Conservation (phyloP, 2,329 filamentous ascomycete species). For the Pseudogymnoascus sp. region DNA sequence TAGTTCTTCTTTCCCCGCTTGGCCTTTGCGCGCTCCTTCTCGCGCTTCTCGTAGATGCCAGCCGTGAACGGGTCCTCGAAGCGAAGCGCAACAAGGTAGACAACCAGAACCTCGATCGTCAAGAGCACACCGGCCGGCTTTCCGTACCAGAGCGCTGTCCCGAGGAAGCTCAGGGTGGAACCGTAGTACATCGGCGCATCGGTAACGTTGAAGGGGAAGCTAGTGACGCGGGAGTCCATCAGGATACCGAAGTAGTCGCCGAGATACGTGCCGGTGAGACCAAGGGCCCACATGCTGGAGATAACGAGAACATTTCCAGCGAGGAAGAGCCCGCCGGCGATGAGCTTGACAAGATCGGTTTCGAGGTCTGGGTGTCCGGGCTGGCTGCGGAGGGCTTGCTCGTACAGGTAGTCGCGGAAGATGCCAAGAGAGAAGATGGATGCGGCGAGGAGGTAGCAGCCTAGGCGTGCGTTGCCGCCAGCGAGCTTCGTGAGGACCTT, state of each 20-base stretch:
- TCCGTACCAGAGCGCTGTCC: conserved; percentile 72
- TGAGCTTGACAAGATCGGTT: conserved; percentile 46
- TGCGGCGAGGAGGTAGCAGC: conserved; percentile 81
- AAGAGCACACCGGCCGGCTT: conserved; percentile 79
- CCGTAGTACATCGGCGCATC: conserved; percentile 95
- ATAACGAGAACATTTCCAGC: conserved; percentile 77
- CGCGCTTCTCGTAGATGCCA: conserved; percentile 84
- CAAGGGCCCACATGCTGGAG: conserved; percentile 82
- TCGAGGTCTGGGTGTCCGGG: conserved; percentile 68
- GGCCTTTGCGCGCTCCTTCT: conserved; percentile 43
- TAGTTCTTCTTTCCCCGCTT: conserved; percentile 25
- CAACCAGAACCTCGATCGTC: conserved; percentile 62
- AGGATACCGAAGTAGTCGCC: conserved; percentile 98
- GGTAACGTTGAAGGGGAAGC: conserved; percentile 91
- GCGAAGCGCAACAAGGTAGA: conserved; percentile 71
- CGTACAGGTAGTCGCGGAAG: conserved; percentile 79
- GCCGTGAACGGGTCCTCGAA: conserved; percentile 94
- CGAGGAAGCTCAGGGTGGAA: conserved; percentile 84
- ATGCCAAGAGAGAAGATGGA: conserved; percentile 90
- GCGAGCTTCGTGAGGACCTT: conserved; percentile 83
- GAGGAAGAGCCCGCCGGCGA: conserved; percentile 63
- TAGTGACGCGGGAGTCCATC: conserved; percentile 89
- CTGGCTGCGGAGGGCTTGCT: conserved; percentile 66
- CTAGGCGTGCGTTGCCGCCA: conserved; percentile 64
- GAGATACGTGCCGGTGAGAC: conserved; percentile 90